These are phyloP conservation scores for Salvia splendens DNA, from an alignment of 257 asterid species.

Conservation along the genomic window DNA sequence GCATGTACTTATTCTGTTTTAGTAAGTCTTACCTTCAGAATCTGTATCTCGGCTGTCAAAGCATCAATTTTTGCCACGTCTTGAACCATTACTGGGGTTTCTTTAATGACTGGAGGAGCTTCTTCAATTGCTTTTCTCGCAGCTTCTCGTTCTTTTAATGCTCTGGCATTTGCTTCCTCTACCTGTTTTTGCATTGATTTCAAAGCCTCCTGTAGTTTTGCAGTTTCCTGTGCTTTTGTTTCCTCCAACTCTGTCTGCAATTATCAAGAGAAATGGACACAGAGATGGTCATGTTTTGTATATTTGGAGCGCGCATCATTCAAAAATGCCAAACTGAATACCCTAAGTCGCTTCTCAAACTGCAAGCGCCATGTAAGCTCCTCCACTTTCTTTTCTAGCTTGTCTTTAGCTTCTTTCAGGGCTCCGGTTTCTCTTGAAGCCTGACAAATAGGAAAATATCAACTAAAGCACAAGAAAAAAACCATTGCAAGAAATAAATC, in stretches of 20 bases:
- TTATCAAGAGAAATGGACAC: constrained; percentile 38
- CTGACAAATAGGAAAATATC: constrained; percentile 43
- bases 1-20: constrained; percentile 6
- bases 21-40: constrained; percentile 60
- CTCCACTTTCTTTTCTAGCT: constrained; percentile 97
- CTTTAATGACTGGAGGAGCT: constrained; percentile 96
- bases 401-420: constrained; percentile 93
- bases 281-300: constrained; percentile 29
- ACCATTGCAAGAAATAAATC: constrained; percentile 28
- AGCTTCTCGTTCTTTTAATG: constrained; percentile 82
- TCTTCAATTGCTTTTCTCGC: constrained; percentile 91
- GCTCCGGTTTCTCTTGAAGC: constrained; percentile 98
- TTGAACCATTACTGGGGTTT: constrained; percentile 91
- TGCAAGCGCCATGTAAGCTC: constrained; percentile 99
- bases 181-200: constrained; percentile 71
- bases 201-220: constrained; percentile 83
- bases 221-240: constrained; percentile 82
- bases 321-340: constrained; percentile 32
- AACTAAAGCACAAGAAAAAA: constrained; percentile 23
- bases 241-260: constrained; percentile 93
- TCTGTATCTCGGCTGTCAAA: constrained; percentile 72
- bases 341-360: constrained; percentile 94
- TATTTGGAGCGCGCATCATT: constrained; percentile 26
- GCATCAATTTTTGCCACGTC: constrained; percentile 86
- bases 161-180: constrained; percentile 88